These are phyloP conservation scores for Cystobasidium tubakii DNA, from an alignment of 768 basidiomycete species.

Conservation along the genomic window DNA sequence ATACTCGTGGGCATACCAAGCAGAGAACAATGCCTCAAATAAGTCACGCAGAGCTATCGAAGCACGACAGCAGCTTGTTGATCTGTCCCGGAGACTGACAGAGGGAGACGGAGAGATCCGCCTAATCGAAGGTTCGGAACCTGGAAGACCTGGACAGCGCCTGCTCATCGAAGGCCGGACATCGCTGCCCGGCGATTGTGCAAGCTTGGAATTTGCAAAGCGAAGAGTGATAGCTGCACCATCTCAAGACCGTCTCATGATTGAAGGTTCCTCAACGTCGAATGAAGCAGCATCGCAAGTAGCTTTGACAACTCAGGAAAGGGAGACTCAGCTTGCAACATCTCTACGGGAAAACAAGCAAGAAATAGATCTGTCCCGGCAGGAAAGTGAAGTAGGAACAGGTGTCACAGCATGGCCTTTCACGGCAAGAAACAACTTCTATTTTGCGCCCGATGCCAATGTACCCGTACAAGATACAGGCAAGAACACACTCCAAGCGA, in stretches of 20 bases:
- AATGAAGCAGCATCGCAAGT: constrained; percentile 46
- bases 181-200: constrained; percentile 21
- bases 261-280: constrained; percentile 58
- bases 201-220: constrained; percentile 36
- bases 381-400: constrained; percentile 7
- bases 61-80: constrained; percentile 56
- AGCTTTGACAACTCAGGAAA: constrained; percentile 63
- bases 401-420: constrained; percentile 42
- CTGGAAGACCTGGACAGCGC: constrained; percentile 44
- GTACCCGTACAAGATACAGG: constrained; percentile 64
- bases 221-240: constrained; percentile 28
- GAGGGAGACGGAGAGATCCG: constrained; percentile 37
- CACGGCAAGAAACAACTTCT: constrained; percentile 74
- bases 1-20: constrained; percentile 91
- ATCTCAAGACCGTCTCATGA: constrained; percentile 54
- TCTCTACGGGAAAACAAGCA: constrained; percentile 35
- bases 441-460: constrained; percentile 92
- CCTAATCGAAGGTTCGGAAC: constrained; percentile 45
- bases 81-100: constrained; percentile 38
- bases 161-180: constrained; percentile 37
- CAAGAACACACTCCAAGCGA: constrained; percentile 45
- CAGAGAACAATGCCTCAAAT: constrained; percentile 70
- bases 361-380: constrained; percentile 29
- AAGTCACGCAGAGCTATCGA: constrained; percentile 64
- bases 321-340: constrained; percentile 54